Evolutionary conservation across 148 eudicot species (phyloP), one percentile per base, ranked within the genome.

Genomic region (Rhododendron vialii): DNA sequence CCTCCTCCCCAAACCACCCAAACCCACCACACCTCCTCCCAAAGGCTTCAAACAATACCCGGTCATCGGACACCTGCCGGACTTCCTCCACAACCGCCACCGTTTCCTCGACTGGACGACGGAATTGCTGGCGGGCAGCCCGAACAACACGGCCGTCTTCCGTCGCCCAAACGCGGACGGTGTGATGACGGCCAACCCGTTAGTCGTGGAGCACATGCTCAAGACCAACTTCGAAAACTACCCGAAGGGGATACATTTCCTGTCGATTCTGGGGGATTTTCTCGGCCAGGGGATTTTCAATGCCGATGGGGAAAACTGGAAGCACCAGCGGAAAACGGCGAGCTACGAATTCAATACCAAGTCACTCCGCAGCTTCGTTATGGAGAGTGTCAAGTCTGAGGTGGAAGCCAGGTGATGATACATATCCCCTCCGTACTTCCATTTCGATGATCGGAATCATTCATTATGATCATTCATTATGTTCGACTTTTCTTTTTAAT

Each of bases 241-340:
- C 89, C 93, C 95, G 0, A 95, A 95, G 84, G 98, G 98, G 13
- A 11, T 84, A 0, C 86, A 90, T 0, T 89, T 93, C 87, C 82
- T 30, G 0, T 9, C 87, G 41, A 81, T 91, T 36, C 90, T 95
- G 7, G 87, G 82, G 0, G 97, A 95, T 84, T 89, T 95, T 59
- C 93, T 95, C 4, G 98, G 98, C 14, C 53, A 53, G 3, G 98
- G 98, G 0, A 94, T 95, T 78, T 95, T 95, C 82, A 95, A 94
- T 82, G 38, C 89, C 20, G 98, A 95, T 75, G 94, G 88, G 22
- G 87, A 91, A 0, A 51, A 81, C 3, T 95, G 97, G 98, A 90
- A 85, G 26, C 78, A 84, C n/a, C 98, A 95, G 81, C 91, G 97
- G 13, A 95, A 94, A 71, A 94, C 92, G 38, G 94, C 98, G 2